Conservation (phyloP, 1,139 yeast genomes). For the Entelexis paramagnoliae region DNA sequence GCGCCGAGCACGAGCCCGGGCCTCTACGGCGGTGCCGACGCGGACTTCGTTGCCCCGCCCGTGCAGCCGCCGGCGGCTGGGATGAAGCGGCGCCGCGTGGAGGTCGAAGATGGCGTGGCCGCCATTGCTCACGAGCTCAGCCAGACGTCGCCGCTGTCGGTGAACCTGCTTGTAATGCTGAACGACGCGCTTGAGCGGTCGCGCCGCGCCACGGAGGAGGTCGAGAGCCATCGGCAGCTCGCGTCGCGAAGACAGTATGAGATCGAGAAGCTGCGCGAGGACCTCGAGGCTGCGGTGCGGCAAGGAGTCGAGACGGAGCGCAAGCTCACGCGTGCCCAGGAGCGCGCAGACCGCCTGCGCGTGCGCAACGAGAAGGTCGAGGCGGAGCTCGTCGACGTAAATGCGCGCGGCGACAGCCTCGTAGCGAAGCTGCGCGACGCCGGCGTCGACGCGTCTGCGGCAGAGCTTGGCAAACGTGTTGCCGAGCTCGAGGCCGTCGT, state of each 20-base stretch:
- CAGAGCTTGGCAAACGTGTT: slow-evolving; percentile 1
- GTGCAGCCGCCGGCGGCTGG: not conserved
- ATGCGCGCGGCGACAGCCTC: slow-evolving; percentile 11
- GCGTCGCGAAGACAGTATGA: slow-evolving; percentile 29
- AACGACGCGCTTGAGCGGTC: slow-evolving; percentile 25
- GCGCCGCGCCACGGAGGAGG: slow-evolving; percentile 27
- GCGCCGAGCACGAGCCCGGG: not conserved
- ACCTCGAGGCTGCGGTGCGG: slow-evolving; percentile 32
- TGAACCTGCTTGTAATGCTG: slow-evolving; percentile 38
- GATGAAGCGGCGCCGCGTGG: slow-evolving; percentile 15
- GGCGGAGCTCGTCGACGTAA: slow-evolving; percentile 14
- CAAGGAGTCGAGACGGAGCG: slow-evolving; percentile 26
- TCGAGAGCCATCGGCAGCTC: slow-evolving; percentile 30
- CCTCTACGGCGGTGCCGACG: not conserved
- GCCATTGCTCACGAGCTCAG: slow-evolving; percentile 51
- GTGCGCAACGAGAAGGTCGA: slow-evolving; percentile 21
- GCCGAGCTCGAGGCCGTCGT: slow-evolving; percentile 5
- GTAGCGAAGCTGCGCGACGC: slow-evolving; percentile 12
- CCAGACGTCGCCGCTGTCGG: slow-evolving; percentile 44
- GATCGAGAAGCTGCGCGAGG: slow-evolving; percentile 38
- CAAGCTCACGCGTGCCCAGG: not conserved
- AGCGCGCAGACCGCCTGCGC: slow-evolving; percentile 24
- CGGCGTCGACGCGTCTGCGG: slow-evolving; percentile 3
- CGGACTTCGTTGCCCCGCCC: slow-evolving; percentile 3
- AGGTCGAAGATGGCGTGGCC: slow-evolving; percentile 30